phyloP scores from a whole-genome alignment of 2,329 filamentous ascomycete species.

The Penicillium sp. region DNA sequence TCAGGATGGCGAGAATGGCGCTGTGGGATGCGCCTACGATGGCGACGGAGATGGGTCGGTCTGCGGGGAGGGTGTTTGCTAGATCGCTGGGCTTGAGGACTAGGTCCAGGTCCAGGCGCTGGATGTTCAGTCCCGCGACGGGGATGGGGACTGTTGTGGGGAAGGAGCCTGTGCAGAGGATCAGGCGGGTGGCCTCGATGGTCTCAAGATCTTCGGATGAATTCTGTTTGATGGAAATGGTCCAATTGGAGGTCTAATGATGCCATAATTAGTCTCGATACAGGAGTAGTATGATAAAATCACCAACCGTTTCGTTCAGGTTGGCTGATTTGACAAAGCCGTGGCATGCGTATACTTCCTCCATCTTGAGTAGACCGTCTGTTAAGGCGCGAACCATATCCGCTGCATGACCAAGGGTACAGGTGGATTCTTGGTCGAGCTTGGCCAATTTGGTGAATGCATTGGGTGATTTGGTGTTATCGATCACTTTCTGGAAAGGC shows the following conservation, averaged over 20 bases:
- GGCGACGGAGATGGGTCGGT: slow-evolving; percentile 46
- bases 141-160: slow-evolving; percentile 49
- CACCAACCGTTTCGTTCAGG: slow-evolving; percentile 30
- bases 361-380: slow-evolving; percentile 38
- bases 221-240: slow-evolving; percentile 32
- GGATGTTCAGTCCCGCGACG: slow-evolving; percentile 38
- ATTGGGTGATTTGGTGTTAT: slow-evolving; percentile 51
- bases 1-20: slow-evolving; percentile 61
- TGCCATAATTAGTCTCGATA: slow-evolving; percentile 12
- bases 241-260: slow-evolving; percentile 28
- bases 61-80: slow-evolving; percentile 38
- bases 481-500: slow-evolving; percentile 53
- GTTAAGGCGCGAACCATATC: slow-evolving; percentile 54
- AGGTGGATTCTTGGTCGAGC: slow-evolving; percentile 57
- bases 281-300: neutral
- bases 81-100: slow-evolving; percentile 56
- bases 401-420: slow-evolving; percentile 56
- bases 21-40: slow-evolving; percentile 64
- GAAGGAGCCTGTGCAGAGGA: slow-evolving; percentile 60
- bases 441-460: slow-evolving; percentile 54
- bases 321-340: slow-evolving; percentile 38
- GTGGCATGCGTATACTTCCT: slow-evolving; percentile 34
- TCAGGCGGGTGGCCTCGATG: slow-evolving; percentile 46
- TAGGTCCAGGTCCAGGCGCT: slow-evolving; percentile 53
- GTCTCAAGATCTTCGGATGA: slow-evolving; percentile 30